These are phyloP conservation scores for Melaleuca alternifolia DNA, from an alignment of 345 rosid genomes.

Conservation along the genomic window DNA sequence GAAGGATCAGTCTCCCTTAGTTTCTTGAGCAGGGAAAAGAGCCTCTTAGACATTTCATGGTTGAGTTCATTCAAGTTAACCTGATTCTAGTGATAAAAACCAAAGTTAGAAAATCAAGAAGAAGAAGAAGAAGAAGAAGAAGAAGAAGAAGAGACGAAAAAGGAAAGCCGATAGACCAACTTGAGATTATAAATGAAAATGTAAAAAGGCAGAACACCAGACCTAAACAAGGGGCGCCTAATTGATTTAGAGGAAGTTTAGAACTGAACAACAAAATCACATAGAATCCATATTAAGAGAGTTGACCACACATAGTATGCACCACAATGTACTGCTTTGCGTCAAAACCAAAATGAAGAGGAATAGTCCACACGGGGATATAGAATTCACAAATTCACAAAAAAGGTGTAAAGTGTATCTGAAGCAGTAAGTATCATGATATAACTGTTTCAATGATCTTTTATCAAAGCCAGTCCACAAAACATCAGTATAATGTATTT, in stretches of 20 bases:
- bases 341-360: background rate
- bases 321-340: background rate
- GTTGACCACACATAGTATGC: background rate
- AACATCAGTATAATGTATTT: background rate
- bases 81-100: conserved; percentile 25
- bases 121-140: background rate
- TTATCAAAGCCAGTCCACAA: background rate
- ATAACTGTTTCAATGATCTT: background rate
- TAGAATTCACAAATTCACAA: background rate
- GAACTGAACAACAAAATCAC: background rate
- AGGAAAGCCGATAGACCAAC: background rate
- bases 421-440: background rate
- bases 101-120: background rate
- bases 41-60: conserved; percentile 81
- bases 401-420: background rate
- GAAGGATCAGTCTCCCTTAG: conserved; percentile 66
- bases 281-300: background rate
- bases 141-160: background rate
- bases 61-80: conserved; percentile 48
- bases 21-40: conserved; percentile 50
- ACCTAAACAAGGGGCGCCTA: background rate
- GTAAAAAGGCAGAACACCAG: background rate
- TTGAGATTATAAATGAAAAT: background rate
- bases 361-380: background rate
- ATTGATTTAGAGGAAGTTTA: background rate